Base-by-base conservation (phyloP, 2,329 filamentous ascomycete species). In the Endocalyx cinctus region DNA sequence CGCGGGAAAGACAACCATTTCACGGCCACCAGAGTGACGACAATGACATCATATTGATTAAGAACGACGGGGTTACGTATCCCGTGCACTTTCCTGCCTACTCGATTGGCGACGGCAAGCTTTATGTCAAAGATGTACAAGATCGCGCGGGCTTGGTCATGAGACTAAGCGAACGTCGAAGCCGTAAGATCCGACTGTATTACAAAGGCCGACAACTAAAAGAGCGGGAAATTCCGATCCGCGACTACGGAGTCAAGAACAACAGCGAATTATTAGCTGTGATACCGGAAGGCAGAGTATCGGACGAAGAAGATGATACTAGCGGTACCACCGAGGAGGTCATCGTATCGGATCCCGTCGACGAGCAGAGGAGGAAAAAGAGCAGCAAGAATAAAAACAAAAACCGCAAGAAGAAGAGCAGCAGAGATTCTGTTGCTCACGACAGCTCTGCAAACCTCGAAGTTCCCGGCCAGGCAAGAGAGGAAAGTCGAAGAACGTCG, bases 161-260 rank as follows among this genome's bases (percentile, higher is more conserved):
- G 61, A 74, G 77, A 33, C 60, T 86, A 19, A 67, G 72, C 5
- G 71, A 78, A 28, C 63, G 65, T 50, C 54, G 67, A 51, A 56
- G 64, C 6, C 59, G 59, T 18, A 63, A 70, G 29, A 66, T 87
- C 53, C 84, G 80, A 57, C 68, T 89, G 51, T 69, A 84, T 37
- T 87, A 84, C 66, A 87, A 87, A 57, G 84, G 84, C 35, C 72
- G 72, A 42, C 77, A 80, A 45, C 61, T 89, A 32, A 84, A 82
- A 57, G 76, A 85, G 44, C 72, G 76, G 26, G 63, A 70, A 20
- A 64, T 66, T 34, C 70, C 70, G 3, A 70, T 77, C 35, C 67
- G 72, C 39, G 68, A 74, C 25, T 80, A 79, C 44, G 74, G 75
- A 12, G 67, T 83, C 29, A 79, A 79, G 54, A 73, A 76, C 49